Evolutionary conservation across 1,139 yeast species (phyloP).

Genomic region (Hemisphaericaspora subhashii): DNA sequence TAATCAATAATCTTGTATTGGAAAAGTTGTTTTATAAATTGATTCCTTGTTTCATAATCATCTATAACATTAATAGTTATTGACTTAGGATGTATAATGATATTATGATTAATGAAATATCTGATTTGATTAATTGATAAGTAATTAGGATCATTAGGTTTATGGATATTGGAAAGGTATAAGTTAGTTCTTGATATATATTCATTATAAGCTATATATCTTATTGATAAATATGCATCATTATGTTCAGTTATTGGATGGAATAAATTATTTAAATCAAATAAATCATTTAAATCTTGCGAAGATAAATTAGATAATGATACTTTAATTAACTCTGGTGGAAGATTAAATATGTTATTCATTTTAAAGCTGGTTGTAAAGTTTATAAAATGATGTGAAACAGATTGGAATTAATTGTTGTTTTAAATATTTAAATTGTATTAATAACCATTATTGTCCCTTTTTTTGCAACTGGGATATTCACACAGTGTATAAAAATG

Average conservation of each 20-base stretch:
- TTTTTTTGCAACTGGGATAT: too few relatives aligned
- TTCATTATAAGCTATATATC: conserved; percentile 20
- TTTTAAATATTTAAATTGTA: too few relatives aligned
- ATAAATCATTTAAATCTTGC: conserved; percentile 18
- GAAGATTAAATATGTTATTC: conserved; percentile 14
- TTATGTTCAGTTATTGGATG: not conserved
- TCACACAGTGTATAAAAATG: too few relatives aligned
- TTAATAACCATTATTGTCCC: too few relatives aligned
- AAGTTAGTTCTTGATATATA: conserved; percentile 15
- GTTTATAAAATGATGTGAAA: too few relatives aligned
- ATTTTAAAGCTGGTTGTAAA: not conserved
- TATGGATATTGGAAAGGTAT: conserved; percentile 17
- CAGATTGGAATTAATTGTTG: too few relatives aligned
- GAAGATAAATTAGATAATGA: conserved; percentile 18
- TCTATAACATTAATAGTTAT: conserved; percentile 16
- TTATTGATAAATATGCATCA: conserved; percentile 14
- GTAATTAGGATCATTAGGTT: conserved; percentile 1
- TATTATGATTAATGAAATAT: conserved; percentile 17
- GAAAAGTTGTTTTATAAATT: conserved; percentile 1
- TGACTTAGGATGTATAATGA: conserved; percentile 21
- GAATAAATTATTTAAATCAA: conserved; percentile 15
- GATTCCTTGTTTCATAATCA: conserved; percentile 2
- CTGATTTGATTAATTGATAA: conserved; percentile 11
- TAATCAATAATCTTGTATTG: not conserved
- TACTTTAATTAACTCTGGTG: conserved; percentile 16